These are phyloP conservation scores for Globisporangium abappressorium DNA, from an alignment of 352 stramenopile genomes.

Conservation along the genomic window DNA sequence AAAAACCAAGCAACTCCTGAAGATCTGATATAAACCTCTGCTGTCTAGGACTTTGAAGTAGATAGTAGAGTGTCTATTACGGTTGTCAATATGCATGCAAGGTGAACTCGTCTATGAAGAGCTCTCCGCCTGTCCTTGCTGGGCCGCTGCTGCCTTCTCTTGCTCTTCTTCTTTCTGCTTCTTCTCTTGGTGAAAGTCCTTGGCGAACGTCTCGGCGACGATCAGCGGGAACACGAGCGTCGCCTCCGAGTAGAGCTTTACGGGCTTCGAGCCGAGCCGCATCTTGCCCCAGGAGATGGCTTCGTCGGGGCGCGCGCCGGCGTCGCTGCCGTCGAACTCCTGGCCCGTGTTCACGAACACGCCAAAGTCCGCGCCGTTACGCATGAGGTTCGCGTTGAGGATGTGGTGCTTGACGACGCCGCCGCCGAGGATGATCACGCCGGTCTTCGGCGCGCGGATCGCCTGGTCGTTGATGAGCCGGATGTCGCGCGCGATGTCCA, in stretches of 20 bases:
- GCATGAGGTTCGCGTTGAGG: slow-evolving; percentile 99
- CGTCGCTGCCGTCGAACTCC: slow-evolving; percentile 98
- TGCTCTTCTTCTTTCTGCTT: slow-evolving; percentile 23
- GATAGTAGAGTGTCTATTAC: slow-evolving; percentile 4
- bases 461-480: slow-evolving; percentile 97
- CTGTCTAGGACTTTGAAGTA: neutral
- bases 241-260: slow-evolving; percentile 98
- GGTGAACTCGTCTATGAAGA: slow-evolving; percentile 1
- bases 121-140: neutral
- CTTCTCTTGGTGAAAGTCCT: slow-evolving; percentile 78
- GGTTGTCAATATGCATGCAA: neutral
- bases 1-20: slow-evolving; percentile 18
- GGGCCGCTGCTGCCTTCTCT: neutral
- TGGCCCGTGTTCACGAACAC: slow-evolving; percentile 99
- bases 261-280: slow-evolving; percentile 90
- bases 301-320: slow-evolving; percentile 96
- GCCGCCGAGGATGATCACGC: slow-evolving; percentile 98
- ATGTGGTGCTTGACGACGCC: slow-evolving; percentile 99
- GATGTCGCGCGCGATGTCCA: slow-evolving; percentile 98
- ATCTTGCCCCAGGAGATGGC: slow-evolving; percentile 99
- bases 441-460: slow-evolving; percentile 93
- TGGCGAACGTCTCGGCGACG: slow-evolving; percentile 99
- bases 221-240: slow-evolving; percentile 99
- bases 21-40: neutral
- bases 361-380: slow-evolving; percentile 98